Evolutionary conservation across 129 eudicot genomes (phyloP).

Genomic region (Helichrysum umbraculigerum): DNA sequence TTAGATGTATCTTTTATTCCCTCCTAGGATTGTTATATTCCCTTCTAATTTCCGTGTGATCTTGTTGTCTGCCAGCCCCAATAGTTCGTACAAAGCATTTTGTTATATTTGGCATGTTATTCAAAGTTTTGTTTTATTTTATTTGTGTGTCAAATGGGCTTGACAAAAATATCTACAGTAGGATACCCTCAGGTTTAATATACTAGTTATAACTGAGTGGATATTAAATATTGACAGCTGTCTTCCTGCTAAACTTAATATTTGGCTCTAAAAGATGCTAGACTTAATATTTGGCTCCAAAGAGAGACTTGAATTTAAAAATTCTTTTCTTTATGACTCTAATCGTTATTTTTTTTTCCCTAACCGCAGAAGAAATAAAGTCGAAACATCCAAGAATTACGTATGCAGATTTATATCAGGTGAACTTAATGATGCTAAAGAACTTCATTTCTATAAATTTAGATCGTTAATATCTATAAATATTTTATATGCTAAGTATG

Average conservation of each 20-base stretch:
- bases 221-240: background rate
- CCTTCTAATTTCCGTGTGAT: background rate
- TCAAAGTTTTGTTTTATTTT: no score
- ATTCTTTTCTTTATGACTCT: slow-evolving; percentile 9
- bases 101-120: background rate
- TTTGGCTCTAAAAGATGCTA: background rate
- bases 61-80: background rate
- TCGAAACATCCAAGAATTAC: slow-evolving; percentile 80
- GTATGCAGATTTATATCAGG: slow-evolving; percentile 99
- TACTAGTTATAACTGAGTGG: background rate
- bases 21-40: background rate
- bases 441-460: background rate
- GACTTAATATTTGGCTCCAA: no score
- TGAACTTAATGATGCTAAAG: slow-evolving; percentile 26
- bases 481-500: background rate
- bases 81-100: background rate
- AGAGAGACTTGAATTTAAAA: background rate
- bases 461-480: background rate
- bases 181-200: no score
- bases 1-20: background rate
- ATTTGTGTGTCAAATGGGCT: background rate
- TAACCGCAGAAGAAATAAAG: slow-evolving; percentile 82
- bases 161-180: no score
- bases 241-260: slow-evolving; percentile 6
- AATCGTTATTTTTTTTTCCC: slow-evolving; percentile 22